Conservation (phyloP, 441 rosid species). For the Biscutella laevigata region DNA sequence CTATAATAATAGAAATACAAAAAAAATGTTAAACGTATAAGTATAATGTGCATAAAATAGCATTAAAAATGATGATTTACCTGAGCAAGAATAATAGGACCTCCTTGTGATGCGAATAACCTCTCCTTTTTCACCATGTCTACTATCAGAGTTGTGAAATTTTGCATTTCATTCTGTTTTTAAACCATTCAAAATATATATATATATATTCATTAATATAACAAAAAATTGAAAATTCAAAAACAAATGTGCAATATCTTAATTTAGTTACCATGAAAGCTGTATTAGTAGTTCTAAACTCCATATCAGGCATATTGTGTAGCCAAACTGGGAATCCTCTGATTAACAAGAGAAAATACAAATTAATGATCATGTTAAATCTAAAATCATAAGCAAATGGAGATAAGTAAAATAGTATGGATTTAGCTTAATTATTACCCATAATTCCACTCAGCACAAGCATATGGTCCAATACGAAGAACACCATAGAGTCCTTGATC, state of each 20-base stretch:
- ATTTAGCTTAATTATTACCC: too few relatives aligned
- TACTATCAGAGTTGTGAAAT: constrained; percentile 37
- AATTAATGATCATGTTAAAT: neutral
- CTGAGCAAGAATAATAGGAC: constrained; percentile 54
- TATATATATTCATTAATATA: too few relatives aligned
- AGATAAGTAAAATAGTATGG: too few relatives aligned
- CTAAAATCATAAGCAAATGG: too few relatives aligned
- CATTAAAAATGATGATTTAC: constrained; percentile 11
- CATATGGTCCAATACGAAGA: constrained; percentile 52
- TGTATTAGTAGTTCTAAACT: constrained; percentile 34
- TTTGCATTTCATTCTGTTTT: constrained; percentile 37
- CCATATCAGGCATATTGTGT: constrained; percentile 37
- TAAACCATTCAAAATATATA: neutral
- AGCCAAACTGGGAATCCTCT: constrained; percentile 46
- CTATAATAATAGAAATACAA: too few relatives aligned
- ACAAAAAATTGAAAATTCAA: too few relatives aligned
- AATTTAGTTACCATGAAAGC: constrained; percentile 34
- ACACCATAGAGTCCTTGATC: constrained; percentile 34
- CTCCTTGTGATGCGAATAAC: constrained; percentile 45
- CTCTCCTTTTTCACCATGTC: constrained; percentile 33
- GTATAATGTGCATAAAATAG: too few relatives aligned
- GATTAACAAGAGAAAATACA: neutral
- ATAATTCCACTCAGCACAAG: constrained; percentile 51
- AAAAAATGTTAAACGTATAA: too few relatives aligned
- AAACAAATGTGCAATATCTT: too few relatives aligned